Percentiles rank a stretch among this genome's conserved stretches.
These are phyloP conservation scores for Heterobasidion occidentale DNA, from an alignment of 1,284 basidiomycete species.

Conservation along the genomic window DNA sequence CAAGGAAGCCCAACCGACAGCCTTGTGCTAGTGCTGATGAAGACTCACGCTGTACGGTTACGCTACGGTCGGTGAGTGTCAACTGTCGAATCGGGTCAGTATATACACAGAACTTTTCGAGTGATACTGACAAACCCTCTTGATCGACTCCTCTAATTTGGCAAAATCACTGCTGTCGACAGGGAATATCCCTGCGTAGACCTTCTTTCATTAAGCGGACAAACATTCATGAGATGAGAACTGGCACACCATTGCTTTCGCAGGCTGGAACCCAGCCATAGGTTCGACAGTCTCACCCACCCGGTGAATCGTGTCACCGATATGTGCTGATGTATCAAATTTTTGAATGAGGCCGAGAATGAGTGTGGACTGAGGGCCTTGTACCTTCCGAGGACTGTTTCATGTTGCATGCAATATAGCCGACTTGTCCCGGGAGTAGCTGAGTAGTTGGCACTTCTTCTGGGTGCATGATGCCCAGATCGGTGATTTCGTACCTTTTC, in stretches of 20 bases:
- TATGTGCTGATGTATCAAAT: slow-evolving; percentile 55
- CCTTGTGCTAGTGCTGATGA: slow-evolving; percentile 95
- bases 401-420: slow-evolving; percentile 92
- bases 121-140: slow-evolving; percentile 49
- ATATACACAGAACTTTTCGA: neutral
- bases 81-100: slow-evolving; percentile 38
- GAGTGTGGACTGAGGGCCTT: neutral
- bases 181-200: slow-evolving; percentile 95
- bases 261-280: slow-evolving; percentile 87
- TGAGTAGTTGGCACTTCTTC: slow-evolving; percentile 70
- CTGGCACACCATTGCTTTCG: slow-evolving; percentile 81
- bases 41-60: slow-evolving; percentile 88
- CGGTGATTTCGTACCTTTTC: slow-evolving; percentile 89
- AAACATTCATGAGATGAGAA: neutral
- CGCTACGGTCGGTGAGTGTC: slow-evolving; percentile 82
- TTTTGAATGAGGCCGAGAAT: neutral
- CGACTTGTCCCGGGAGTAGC: slow-evolving; percentile 85
- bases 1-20: slow-evolving; percentile 91
- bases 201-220: slow-evolving; percentile 34
- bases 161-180: slow-evolving; percentile 87
- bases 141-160: slow-evolving; percentile 94
- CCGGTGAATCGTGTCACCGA: slow-evolving; percentile 90
- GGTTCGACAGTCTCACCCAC: slow-evolving; percentile 73
- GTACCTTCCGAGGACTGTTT: slow-evolving; percentile 94
- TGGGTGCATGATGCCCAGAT: slow-evolving; percentile 90